Base-by-base conservation (phyloP, 306 rosid genomes). In the Lablab purpureus region DNA sequence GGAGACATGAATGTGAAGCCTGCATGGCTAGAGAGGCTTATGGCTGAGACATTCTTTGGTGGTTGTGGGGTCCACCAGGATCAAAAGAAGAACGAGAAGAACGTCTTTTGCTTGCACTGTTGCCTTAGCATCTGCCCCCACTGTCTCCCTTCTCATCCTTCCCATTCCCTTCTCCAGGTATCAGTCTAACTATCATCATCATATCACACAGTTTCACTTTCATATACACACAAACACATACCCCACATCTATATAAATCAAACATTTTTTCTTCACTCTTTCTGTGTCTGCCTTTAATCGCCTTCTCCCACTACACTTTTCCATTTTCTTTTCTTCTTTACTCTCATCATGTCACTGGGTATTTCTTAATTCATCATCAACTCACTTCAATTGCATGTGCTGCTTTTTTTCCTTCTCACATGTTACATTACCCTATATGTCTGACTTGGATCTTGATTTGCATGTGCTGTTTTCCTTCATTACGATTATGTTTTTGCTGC, bases 71-170 rank as follows among this genome's bases (percentile, higher is more conserved):
- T 81, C 95, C 98, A 93, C 82, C 64, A 76, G 28, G 82, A 80
- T 86, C 90, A 90, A 87, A 93, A 90, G 87, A 62, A 62, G 68
- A 62, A 62, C 68, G 68, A 62, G 43, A 91, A 87, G 92, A 93
- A 93, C 97, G 80, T 93, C 58, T 93, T 91, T 68, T 93, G 98
- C 87, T 79, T 93, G 76, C 88, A 89, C 91, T 93, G 97, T 80
- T 91, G 91, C 68, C 68, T 62, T 62, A 62, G 45, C 68, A 62
- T 62, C 68, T 62, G 68, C 68, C 45, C 68, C 68, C 68, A 62
- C 43, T 62, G 68, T 12, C 23, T 62, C 45, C 23, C 68, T 62
- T 62, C 68, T 32, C 68, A 62, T 23, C 43, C 6, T 19, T 62
- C 68, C 13, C 68, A 62, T 62, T 14, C 68, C 11, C 68, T 62